phyloP scores from a whole-genome alignment of 441 rosid genomes.

The Heliophila coronopifolia region DNA sequence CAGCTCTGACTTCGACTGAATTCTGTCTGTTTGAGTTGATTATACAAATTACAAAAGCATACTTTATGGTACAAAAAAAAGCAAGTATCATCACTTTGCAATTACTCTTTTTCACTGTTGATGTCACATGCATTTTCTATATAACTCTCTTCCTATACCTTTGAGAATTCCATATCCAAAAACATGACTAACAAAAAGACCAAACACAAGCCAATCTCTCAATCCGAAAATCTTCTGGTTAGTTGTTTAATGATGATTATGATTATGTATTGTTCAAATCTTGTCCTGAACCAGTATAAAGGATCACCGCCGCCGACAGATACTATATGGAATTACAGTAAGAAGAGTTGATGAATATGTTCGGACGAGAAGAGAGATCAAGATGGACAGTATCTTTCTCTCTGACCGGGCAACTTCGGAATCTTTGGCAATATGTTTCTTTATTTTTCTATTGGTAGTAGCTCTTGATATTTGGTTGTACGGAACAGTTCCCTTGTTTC shows the following conservation, averaged over 20 bases:
- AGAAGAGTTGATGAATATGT: not conserved
- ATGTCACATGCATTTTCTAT: slow-evolving; percentile 23
- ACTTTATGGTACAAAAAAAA: slow-evolving; percentile 20
- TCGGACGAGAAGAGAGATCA: slow-evolving; percentile 13
- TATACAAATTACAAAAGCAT: slow-evolving; percentile 18
- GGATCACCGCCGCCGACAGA: not conserved
- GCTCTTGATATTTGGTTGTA: not conserved
- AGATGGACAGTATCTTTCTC: slow-evolving; percentile 8
- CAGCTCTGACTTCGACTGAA: not conserved
- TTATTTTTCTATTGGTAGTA: slow-evolving; percentile 1
- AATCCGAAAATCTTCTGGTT: slow-evolving; percentile 18
- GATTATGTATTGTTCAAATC: slow-evolving; percentile 10
- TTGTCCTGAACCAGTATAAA: not conserved
- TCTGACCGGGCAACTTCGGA: slow-evolving; percentile 31
- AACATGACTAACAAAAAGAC: slow-evolving; percentile 11
- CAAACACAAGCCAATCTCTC: slow-evolving; percentile 1
- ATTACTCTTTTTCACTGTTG: slow-evolving; percentile 11
- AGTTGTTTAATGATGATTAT: slow-evolving; percentile 17
- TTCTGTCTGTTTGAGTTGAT: slow-evolving; percentile 2
- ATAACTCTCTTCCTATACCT: slow-evolving; percentile 1
- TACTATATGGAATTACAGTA: not conserved
- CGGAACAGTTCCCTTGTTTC: not conserved
- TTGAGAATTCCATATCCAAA: not conserved
- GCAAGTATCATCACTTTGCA: slow-evolving; percentile 28
- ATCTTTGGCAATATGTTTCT: slow-evolving; percentile 31